Evolutionary conservation across 2,329 filamentous ascomycete genomes (phyloP).

Genomic region (Arthroderma sp.): DNA sequence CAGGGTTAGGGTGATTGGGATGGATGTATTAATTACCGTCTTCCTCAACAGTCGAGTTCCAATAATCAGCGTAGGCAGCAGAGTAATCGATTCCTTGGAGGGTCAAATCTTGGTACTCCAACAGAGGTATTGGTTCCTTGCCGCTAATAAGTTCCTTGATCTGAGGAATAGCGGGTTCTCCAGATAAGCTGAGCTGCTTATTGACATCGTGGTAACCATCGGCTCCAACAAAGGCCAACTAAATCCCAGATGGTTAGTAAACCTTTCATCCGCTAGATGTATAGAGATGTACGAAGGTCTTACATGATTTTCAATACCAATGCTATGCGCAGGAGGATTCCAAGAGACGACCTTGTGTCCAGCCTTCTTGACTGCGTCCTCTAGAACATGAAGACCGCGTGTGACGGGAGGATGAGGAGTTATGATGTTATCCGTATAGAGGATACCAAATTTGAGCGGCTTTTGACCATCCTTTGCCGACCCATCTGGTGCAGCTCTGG

Average conservation of each 20-base stretch:
- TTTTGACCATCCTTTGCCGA: slow-evolving; percentile 19
- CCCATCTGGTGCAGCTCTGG: slow-evolving; percentile 31
- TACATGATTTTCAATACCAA: slow-evolving; percentile 31
- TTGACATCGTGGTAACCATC: slow-evolving; percentile 37
- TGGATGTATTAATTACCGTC: background rate
- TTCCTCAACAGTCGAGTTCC: slow-evolving; percentile 42
- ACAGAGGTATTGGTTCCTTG: background rate
- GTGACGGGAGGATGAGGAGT: slow-evolving; percentile 46
- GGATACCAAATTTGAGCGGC: slow-evolving; percentile 43
- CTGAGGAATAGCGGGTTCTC: slow-evolving; percentile 41
- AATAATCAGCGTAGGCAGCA: slow-evolving; percentile 51
- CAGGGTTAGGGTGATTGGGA: too few species aligned
- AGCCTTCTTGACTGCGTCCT: slow-evolving; percentile 37
- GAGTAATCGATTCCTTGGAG: slow-evolving; percentile 32
- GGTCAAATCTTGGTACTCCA: slow-evolving; percentile 14
- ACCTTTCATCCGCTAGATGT: background rate
- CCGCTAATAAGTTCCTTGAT: slow-evolving; percentile 15
- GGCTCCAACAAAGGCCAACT: background rate
- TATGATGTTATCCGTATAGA: slow-evolving; percentile 41
- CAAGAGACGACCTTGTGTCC: slow-evolving; percentile 50
- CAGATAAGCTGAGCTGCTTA: slow-evolving; percentile 42
- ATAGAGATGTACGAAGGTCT: slow-evolving; percentile 14
- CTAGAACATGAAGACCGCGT: slow-evolving; percentile 42
- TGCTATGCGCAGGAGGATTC: slow-evolving; percentile 42
- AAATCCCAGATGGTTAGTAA: background rate